These are phyloP conservation scores for Penicillium sp. DNA, from an alignment of 2,329 filamentous ascomycete genomes.

Conservation along the genomic window DNA sequence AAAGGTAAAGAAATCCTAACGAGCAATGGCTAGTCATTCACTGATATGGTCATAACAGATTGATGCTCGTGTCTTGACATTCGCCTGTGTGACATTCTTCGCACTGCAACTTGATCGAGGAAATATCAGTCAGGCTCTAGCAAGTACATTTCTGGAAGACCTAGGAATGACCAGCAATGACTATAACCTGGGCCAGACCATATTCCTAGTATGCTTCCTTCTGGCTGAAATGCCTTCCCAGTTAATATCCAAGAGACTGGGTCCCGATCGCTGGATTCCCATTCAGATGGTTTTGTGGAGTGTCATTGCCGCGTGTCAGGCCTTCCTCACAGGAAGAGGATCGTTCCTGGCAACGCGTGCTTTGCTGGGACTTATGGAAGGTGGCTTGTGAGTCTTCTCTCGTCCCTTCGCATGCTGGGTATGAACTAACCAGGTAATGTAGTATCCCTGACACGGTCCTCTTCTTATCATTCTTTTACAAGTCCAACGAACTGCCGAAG, in stretches of 20 bases:
- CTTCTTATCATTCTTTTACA: constrained; percentile 76
- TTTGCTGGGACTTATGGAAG: constrained; percentile 51
- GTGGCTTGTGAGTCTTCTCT: constrained; percentile 57
- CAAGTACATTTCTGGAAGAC: constrained; percentile 59
- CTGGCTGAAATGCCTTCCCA: constrained; percentile 63
- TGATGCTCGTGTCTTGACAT: constrained; percentile 44
- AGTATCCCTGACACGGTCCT: constrained; percentile 45
- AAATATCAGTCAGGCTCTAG: constrained; percentile 61
- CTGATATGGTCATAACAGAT: constrained; percentile 28
- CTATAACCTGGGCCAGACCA: constrained; percentile 46
- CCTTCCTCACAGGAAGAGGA: constrained; percentile 49
- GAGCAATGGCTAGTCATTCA: neutral
- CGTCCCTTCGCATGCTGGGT: constrained; percentile 31
- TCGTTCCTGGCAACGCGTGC: constrained; percentile 45
- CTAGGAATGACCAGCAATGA: constrained; percentile 51
- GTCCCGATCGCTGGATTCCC: constrained; percentile 62
- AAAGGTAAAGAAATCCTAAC: constrained; percentile 30
- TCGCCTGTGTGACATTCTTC: constrained; percentile 61
- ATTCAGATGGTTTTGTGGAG: constrained; percentile 59
- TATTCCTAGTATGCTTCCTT: constrained; percentile 37
- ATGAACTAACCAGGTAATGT: constrained; percentile 1
- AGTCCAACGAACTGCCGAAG: constrained; percentile 65
- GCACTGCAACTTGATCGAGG: constrained; percentile 64
- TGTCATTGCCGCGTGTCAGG: constrained; percentile 53
- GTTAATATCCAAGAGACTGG: constrained; percentile 59